Evolutionary conservation across 2,329 filamentous ascomycete genomes (phyloP), one percentile per base, ranked within the genome.

Genomic region (Neonectria punicea): DNA sequence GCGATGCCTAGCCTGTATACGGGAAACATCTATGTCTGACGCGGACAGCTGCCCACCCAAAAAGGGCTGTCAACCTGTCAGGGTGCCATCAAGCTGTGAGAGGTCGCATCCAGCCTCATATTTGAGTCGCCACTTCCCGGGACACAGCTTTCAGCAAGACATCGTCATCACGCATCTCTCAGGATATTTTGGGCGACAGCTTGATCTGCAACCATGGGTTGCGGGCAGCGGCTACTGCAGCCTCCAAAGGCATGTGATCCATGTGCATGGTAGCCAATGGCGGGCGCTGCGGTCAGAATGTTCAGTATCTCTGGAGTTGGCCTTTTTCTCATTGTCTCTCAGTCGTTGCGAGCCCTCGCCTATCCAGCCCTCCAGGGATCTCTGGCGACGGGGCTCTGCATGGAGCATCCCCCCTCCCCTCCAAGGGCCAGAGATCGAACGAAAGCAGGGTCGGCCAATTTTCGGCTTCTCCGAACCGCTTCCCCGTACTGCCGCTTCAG

Each of bases 261-360:
- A 71, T 67, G 62, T 60, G 67, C 60, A 63, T 66, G 72, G 68
- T 67, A 70, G 64, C 68, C 70, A 73, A 73, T 71, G 61, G 58
- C 53, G 51, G 63, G 50, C 66, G 36, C 51, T 47, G 47, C 43
- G 59, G 34, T 60, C 68, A 57, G 54, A 32, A 41, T 50, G 39
- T 43, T 43, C n/a, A 43, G 39, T 43, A 43, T 20, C 41, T 51
- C 43, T 30, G 49, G 32, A 13, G 30, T 44, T 49, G 55, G 41
- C 39, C 36, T 50, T 39, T 39, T 30, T 18, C 49, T 18, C 25
- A 22, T 25, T 20, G 13, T 53, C 34, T 25, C 36, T 8, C 36
- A n/a, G 36, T 25, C 36, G 36, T n/a, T n/a, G 14, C 41, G 32
- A 58, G 28, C 30, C 58, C 20, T 32, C 44, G 28, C n/a, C n/a